Percentiles rank a stretch among this genome's conserved stretches.
These are phyloP conservation scores for Fusarium verticillioides DNA, from an alignment of 2,329 filamentous ascomycete species.

Conservation along the genomic window DNA sequence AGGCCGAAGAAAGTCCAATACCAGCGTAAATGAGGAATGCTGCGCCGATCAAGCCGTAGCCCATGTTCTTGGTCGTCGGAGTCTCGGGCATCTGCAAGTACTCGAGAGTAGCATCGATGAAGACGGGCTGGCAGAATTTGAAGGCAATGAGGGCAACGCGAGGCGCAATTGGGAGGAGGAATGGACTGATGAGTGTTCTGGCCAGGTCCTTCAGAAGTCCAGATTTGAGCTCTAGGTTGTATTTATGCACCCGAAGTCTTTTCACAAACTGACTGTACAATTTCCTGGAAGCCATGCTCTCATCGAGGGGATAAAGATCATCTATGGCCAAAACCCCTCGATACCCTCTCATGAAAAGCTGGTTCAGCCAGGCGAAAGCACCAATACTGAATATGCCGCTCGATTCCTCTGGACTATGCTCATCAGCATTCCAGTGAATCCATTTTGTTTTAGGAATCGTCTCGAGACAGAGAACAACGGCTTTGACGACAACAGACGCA, in stretches of 20 bases:
- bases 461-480: slow-evolving; percentile 51
- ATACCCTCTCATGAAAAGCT: slow-evolving; percentile 52
- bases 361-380: slow-evolving; percentile 51
- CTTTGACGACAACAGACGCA: slow-evolving; percentile 50
- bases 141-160: slow-evolving; percentile 54
- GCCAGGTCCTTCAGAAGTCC: slow-evolving; percentile 47
- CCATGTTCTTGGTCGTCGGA: slow-evolving; percentile 34
- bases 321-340: slow-evolving; percentile 46
- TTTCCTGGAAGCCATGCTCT: slow-evolving; percentile 37
- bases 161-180: slow-evolving; percentile 51
- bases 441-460: slow-evolving; percentile 52
- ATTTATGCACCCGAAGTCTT: slow-evolving; percentile 41
- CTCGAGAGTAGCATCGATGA: slow-evolving; percentile 53
- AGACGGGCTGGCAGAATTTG: slow-evolving; percentile 56
- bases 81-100: slow-evolving; percentile 47
- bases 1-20: slow-evolving; percentile 52
- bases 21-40: slow-evolving; percentile 53
- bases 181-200: slow-evolving; percentile 46
- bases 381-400: slow-evolving; percentile 48
- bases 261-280: slow-evolving; percentile 33
- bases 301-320: slow-evolving; percentile 52
- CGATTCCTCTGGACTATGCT: slow-evolving; percentile 54
- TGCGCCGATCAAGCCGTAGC: slow-evolving; percentile 58
- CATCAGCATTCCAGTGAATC: slow-evolving; percentile 50
- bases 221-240: slow-evolving; percentile 33